These are phyloP conservation scores for Cenchrus purpureus DNA, from an alignment of 176 grass and related monocot genomes.

Conservation along the genomic window DNA sequence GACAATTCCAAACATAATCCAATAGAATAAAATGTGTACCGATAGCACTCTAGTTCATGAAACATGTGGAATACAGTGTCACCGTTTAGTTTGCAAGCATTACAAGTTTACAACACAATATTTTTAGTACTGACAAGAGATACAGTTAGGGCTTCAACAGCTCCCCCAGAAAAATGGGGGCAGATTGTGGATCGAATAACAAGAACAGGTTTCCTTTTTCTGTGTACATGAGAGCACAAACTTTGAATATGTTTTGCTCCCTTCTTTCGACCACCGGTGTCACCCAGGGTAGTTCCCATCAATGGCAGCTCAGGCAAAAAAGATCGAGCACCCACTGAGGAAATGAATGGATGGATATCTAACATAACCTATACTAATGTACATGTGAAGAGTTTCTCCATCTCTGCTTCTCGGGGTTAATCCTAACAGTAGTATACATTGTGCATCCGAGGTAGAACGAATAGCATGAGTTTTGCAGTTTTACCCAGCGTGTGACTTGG, in stretches of 20 bases:
- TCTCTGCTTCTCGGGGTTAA: constrained; percentile 28
- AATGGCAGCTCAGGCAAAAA: constrained; percentile 65
- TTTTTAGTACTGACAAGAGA: constrained; percentile 29
- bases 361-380: constrained; percentile 50
- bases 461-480: neutral
- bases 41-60: constrained; percentile 15
- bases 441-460: constrained; percentile 2
- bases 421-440: constrained; percentile 44
- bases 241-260: constrained; percentile 32
- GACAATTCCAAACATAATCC: neutral
- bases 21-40: neutral
- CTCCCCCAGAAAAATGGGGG: constrained; percentile 25
- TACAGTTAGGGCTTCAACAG: constrained; percentile 48
- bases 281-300: constrained; percentile 48
- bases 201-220: constrained; percentile 24
- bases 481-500: constrained; percentile 58
- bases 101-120: constrained; percentile 10
- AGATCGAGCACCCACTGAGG: constrained; percentile 51
- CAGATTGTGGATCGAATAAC: constrained; percentile 29
- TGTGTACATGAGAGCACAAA: constrained; percentile 51
- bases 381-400: constrained; percentile 36
- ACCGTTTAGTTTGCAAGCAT: constrained; percentile 13
- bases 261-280: constrained; percentile 38
- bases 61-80: neutral
- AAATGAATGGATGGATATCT: constrained; percentile 65